These are phyloP conservation scores for Hyaloscypha variabilis DNA, from an alignment of 495 filamentous ascomycete genomes.

Conservation along the genomic window DNA sequence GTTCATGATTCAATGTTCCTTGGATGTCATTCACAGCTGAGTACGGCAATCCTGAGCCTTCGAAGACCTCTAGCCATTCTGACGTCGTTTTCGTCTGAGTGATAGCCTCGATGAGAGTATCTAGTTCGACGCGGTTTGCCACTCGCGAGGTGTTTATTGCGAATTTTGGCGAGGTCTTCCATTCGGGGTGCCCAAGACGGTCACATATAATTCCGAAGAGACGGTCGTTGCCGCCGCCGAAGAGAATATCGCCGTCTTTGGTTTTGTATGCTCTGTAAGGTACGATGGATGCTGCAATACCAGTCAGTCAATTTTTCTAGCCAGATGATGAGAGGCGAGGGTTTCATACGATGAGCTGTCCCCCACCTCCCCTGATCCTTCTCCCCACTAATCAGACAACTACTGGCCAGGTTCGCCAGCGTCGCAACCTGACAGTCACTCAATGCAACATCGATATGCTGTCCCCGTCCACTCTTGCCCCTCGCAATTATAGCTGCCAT, in stretches of 20 bases:
- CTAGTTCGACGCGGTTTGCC: conserved; percentile 73
- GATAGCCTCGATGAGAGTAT: conserved; percentile 72
- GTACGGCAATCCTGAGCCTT: conserved; percentile 92
- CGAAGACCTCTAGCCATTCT: conserved; percentile 87
- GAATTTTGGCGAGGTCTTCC: conserved; percentile 76
- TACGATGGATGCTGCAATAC: conserved; percentile 79
- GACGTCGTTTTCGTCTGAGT: conserved; percentile 79
- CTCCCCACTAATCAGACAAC: conserved; percentile 84
- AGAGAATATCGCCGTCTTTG: conserved; percentile 85
- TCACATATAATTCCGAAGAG: conserved; percentile 88
- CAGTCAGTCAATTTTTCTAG: neutral
- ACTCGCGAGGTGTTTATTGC: conserved; percentile 82
- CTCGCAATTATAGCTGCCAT: conserved; percentile 89
- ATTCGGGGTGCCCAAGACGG: conserved; percentile 74
- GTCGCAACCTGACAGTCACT: conserved; percentile 96
- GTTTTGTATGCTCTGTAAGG: conserved; percentile 93
- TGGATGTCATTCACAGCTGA: conserved; percentile 93
- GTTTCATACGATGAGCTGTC: conserved; percentile 83
- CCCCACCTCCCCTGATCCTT: conserved; percentile 90
- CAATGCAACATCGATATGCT: conserved; percentile 89
- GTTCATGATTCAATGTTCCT: conserved; percentile 78
- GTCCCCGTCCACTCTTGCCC: conserved; percentile 69
- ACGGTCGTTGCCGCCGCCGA: conserved; percentile 92
- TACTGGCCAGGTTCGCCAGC: conserved; percentile 89
- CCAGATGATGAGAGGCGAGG: neutral